Base-by-base conservation (phyloP, 1,284 basidiomycete genomes). In the Dichomitus squalens region DNA sequence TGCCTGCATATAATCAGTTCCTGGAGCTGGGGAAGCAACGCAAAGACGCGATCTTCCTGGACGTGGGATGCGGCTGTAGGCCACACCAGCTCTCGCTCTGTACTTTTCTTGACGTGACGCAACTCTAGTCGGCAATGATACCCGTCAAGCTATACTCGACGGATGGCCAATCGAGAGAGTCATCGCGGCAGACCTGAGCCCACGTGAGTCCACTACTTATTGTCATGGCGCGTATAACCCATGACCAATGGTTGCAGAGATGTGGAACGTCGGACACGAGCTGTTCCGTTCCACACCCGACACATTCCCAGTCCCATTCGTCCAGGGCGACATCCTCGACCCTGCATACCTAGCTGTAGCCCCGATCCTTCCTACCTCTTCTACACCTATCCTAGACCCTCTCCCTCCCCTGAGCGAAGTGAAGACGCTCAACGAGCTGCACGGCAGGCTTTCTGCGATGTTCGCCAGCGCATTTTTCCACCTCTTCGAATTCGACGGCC, bases 61-160 rank as follows among this genome's bases (percentile, higher is more conserved):
- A 77, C 53, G 61, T 76, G 38, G 75, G 71, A n/a, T 82, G 80
- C 61, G 80, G 79, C 61, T 81, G 81, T 82, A 56, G 64, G 78
- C 71, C 16, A 21, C 29, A 38, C 20, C 18, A 20, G 7, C 35
- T 11, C 29, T 9, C 7, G 25, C 16, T 44, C 14, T n/a, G 25
- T 27, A n/a, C 0, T n/a, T 18, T 14, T 25, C 39, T 31, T 25
- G 21, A n/a, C 2, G 21, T 36, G n/a, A n/a, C n/a, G n/a, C n/a
- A n/a, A n/a, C n/a, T n/a, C 20, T 41, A 79, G 78, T 81, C 57
- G 79, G 78, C 2, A 77, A 75, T 51, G 78, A 79, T 53, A 47
- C 72, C 4, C 65, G 78, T 36, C 79, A 78, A 60, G 72, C 68
- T n/a, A n/a, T n/a, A n/a, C n/a, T n/a, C n/a, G n/a, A n/a, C n/a